Percentiles rank a stretch among this genome's conserved stretches.
Conservation (phyloP, 768 basidiomycete species). For the Suillus plorans region DNA sequence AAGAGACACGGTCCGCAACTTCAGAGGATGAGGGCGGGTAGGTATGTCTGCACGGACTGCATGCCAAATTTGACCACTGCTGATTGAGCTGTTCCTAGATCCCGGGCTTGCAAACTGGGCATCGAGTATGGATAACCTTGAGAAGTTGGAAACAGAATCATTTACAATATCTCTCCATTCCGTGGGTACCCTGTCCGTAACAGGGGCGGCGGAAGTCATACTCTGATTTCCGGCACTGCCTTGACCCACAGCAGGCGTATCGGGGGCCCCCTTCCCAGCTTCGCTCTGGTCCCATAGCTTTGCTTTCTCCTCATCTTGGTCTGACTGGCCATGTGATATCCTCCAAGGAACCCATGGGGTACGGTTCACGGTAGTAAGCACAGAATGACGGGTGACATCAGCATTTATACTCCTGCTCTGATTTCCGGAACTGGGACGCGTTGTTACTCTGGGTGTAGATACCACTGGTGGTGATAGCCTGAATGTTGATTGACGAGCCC, state of each 20-base stretch:
- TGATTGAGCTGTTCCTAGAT: slow-evolving; percentile 11
- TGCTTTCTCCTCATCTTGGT: slow-evolving; percentile 25
- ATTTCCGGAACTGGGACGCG: slow-evolving; percentile 8
- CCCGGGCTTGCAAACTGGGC: slow-evolving; percentile 7
- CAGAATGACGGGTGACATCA: slow-evolving; percentile 16
- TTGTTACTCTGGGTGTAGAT: slow-evolving; percentile 28
- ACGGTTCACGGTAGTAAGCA: slow-evolving; percentile 23
- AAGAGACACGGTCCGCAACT: slow-evolving; percentile 3
- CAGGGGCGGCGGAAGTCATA: background rate
- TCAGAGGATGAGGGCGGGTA: slow-evolving; percentile 3
- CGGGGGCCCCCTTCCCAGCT: slow-evolving; percentile 28
- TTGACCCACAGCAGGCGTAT: slow-evolving; percentile 9
- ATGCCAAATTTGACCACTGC: slow-evolving; percentile 6
- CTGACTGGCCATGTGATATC: slow-evolving; percentile 26
- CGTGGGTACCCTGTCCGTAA: slow-evolving; percentile 11
- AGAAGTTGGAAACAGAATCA: slow-evolving; percentile 8
- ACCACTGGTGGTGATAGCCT: slow-evolving; percentile 20
- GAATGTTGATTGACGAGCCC: slow-evolving; percentile 25
- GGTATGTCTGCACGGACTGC: slow-evolving; percentile 4
- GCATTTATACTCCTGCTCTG: slow-evolving; percentile 11
- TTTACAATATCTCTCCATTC: slow-evolving; percentile 9
- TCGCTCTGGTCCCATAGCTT: slow-evolving; percentile 34
- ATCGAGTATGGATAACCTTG: slow-evolving; percentile 12
- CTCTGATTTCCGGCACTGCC: background rate
- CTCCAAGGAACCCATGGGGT: slow-evolving; percentile 40